Base-by-base conservation (phyloP, 768 basidiomycete genomes). In the Tulasnella calospora region DNA sequence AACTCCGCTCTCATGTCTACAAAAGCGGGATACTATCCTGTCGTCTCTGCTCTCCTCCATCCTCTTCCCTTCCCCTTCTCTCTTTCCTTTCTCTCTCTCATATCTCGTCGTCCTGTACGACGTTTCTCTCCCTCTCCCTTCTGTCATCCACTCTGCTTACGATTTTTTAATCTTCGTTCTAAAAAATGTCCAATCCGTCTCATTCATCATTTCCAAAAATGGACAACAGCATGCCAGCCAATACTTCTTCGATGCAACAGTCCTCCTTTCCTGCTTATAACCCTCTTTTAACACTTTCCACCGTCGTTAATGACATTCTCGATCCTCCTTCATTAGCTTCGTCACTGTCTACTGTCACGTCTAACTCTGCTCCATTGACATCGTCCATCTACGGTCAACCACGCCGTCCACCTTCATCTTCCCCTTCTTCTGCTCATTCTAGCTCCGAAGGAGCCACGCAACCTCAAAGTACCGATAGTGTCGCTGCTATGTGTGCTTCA, bases 151-250 rank as follows among this genome's bases (percentile, higher is more conserved):
- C 71, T 71, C 55, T 57, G 55, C 55, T 57, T 57, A 57, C 55
- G 13, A 15, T 57, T 57, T 57, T 57, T 57, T 30, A 57, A 57
- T 57, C 55, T 57, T 57, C 23, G 55, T 71, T 36, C 71, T 71
- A 23, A 71, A 71, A 71, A 71, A 71, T 71, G 36, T 71, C 71
- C 30, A 71, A 38, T 35, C 71, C 71, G 27, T 71, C 71, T 44
- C 55, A 57, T 30, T 3, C 55, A 15, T 8, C 55, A 57, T 57
- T 57, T 57, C 27, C 55, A 57, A 57, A 57, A 57, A 57, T 57
- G 55, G 55, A 57, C 55, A 46, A 46, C 44, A 46, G 44, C 44
- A 46, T 46, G 19, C 44, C 44, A 12, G 9, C 55, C 21, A 30
- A 13, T 57, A 23, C 51, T 55, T 8, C 55, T 57, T 23, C 23